phyloP scores from a whole-genome alignment of 192 early-diverging fungal genomes.

The Linnemannia elongata region DNA sequence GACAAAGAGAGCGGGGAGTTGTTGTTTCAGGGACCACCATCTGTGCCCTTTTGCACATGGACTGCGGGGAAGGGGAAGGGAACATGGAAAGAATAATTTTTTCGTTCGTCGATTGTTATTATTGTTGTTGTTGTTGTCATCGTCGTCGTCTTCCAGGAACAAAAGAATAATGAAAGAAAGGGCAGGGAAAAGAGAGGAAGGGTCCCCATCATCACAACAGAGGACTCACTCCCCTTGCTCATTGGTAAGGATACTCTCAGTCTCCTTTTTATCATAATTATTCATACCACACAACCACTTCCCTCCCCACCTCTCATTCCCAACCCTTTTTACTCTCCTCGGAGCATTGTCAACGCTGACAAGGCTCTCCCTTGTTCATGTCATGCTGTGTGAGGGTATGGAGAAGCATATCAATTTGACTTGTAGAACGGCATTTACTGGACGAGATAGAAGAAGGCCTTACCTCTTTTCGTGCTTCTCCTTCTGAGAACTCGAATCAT shows the following conservation, averaged over 20 bases:
- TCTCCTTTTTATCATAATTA: not conserved
- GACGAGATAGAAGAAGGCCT: not conserved
- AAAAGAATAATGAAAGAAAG: not conserved
- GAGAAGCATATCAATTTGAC: too few species aligned
- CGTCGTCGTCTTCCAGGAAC: not conserved
- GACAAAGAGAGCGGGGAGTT: not conserved
- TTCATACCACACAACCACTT: conserved; percentile 9
- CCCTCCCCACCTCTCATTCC: not conserved
- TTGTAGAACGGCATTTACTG: too few species aligned
- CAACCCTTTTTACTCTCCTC: not conserved
- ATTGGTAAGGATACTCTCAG: not conserved
- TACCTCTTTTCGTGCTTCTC: conserved; percentile 50
- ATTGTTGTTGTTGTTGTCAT: not conserved
- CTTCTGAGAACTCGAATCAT: conserved; percentile 14
- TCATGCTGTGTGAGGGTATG: too few species aligned
- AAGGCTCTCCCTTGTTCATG: too few species aligned
- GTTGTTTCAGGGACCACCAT: not conserved
- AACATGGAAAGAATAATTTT: too few species aligned
- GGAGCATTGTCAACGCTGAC: not conserved
- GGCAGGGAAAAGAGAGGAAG: too few species aligned
- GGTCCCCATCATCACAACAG: not conserved
- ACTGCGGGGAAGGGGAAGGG: not conserved
- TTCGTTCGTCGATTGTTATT: not conserved
- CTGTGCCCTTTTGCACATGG: not conserved
- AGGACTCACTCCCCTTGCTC: not conserved